Conservation (phyloP, 2,329 filamentous ascomycete genomes). For the Fusarium scirpi region DNA sequence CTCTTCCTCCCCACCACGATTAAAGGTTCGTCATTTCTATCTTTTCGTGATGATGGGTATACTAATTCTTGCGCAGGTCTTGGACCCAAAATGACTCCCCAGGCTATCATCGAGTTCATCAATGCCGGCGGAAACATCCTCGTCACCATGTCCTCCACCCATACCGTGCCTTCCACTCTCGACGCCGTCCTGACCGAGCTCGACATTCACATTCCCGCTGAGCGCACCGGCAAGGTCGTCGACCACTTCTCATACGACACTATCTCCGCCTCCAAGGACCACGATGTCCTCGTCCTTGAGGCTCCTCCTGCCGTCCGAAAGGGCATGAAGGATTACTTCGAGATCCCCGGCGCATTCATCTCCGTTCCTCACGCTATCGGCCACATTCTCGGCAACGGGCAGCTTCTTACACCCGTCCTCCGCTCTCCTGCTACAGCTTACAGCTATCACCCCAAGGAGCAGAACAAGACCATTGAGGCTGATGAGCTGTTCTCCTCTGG, state of each 20-base stretch:
- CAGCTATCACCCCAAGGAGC: constrained; percentile 93
- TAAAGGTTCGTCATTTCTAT: constrained; percentile 73
- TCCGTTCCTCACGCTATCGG: constrained; percentile 86
- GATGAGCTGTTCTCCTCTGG: constrained; percentile 90
- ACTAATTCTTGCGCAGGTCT: constrained; percentile 68
- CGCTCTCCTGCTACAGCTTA: constrained; percentile 88
- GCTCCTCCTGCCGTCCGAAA: constrained; percentile 73
- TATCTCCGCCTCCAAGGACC: constrained; percentile 79
- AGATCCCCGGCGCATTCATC: constrained; percentile 66
- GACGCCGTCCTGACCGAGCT: constrained; percentile 86
- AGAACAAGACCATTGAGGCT: constrained; percentile 69
- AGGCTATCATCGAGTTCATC: constrained; percentile 88
- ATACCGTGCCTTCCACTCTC: constrained; percentile 77
- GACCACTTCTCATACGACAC: constrained; percentile 97
- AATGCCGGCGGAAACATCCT: constrained; percentile 93
- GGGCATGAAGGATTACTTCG: constrained; percentile 83
- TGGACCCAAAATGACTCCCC: constrained; percentile 87
- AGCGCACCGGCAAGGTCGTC: constrained; percentile 86
- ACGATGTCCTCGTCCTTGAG: constrained; percentile 87
- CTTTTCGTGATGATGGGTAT: neutral
- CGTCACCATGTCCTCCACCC: constrained; percentile 80
- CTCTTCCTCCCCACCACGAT: constrained; percentile 88
- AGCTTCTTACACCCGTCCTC: constrained; percentile 83
- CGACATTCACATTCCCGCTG: constrained; percentile 87
- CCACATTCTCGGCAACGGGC: constrained; percentile 82